phyloP scores from a whole-genome alignment of 2,329 filamentous ascomycete species.

The Coniochaeta ligniaria region DNA sequence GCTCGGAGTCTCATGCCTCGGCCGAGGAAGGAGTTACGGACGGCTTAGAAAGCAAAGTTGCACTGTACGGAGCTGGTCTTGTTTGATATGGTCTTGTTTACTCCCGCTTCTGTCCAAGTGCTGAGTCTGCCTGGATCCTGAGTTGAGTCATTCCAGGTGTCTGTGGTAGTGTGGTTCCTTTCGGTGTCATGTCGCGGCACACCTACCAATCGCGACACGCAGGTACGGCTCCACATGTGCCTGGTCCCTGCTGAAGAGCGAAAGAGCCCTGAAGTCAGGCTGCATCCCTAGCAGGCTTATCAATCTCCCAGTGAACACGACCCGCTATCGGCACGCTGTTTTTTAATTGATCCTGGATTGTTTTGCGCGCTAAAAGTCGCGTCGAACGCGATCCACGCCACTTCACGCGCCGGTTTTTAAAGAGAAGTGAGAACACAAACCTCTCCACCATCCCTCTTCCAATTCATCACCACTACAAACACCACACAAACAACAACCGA shows the following conservation, averaged over 20 bases:
- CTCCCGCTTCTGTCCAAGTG: background rate
- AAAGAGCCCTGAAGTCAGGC: background rate
- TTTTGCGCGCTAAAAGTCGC: conserved; percentile 1
- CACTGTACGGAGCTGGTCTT: background rate
- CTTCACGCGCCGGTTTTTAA: conserved; percentile 1
- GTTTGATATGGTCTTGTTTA: background rate
- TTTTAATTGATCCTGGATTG: conserved; percentile 1
- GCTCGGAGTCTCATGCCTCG: conserved; percentile 2
- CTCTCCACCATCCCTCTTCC: conserved; percentile 1
- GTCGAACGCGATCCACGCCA: conserved; percentile 1
- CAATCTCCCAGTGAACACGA: background rate
- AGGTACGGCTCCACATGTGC: background rate
- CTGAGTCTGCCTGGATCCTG: background rate
- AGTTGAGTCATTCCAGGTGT: background rate
- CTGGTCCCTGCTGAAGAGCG: background rate
- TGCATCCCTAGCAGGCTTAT: background rate
- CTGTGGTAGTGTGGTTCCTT: no score
- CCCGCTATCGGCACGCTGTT: background rate
- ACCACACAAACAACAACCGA: background rate
- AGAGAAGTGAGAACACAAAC: background rate
- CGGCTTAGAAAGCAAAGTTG: background rate
- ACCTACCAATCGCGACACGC: background rate
- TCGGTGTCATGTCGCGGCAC: background rate
- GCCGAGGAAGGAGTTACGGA: conserved; percentile 1
- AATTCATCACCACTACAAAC: background rate